phyloP scores from a whole-genome alignment of 2,329 filamentous ascomycete genomes.

The Penicillium sp. region DNA sequence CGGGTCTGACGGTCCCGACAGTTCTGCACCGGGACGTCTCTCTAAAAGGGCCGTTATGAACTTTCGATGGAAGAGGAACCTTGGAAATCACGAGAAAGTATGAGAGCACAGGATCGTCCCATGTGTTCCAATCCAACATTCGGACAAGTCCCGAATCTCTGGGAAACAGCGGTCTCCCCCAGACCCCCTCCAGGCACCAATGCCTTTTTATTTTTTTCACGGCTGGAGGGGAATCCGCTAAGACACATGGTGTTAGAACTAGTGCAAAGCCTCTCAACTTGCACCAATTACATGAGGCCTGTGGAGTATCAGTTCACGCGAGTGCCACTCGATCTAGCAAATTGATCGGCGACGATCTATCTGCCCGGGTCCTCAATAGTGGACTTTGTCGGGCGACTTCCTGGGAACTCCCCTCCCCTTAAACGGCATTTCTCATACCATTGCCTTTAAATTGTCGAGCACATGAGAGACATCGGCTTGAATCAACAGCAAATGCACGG shows the following conservation, averaged over 20 bases:
- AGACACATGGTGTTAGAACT: conserved; percentile 17
- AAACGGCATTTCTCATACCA: background rate
- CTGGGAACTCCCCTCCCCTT: no score
- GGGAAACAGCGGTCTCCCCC: background rate
- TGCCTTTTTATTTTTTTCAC: background rate
- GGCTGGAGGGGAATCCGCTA: conserved; percentile 12
- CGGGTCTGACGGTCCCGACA: no score
- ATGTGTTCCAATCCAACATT: no score
- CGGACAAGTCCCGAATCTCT: no score
- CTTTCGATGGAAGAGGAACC: no score
- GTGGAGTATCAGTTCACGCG: conserved; percentile 22
- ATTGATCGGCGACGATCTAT: conserved; percentile 23
- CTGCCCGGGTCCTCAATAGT: conserved; percentile 27
- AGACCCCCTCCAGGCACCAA: conserved; percentile 1
- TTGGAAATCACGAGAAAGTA: no score
- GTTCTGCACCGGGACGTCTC: no score
- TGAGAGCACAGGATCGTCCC: no score
- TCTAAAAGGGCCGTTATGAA: no score
- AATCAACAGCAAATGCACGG: background rate
- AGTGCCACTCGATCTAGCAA: conserved; percentile 22
- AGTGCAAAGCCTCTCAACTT: conserved; percentile 14
- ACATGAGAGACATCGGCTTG: background rate
- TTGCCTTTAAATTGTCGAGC: background rate
- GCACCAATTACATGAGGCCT: conserved; percentile 15
- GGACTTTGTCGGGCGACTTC: conserved; percentile 17